These are phyloP conservation scores for Saksenaea oblongispora DNA, from an alignment of 371 early-diverging fungal genomes.

Conservation along the genomic window DNA sequence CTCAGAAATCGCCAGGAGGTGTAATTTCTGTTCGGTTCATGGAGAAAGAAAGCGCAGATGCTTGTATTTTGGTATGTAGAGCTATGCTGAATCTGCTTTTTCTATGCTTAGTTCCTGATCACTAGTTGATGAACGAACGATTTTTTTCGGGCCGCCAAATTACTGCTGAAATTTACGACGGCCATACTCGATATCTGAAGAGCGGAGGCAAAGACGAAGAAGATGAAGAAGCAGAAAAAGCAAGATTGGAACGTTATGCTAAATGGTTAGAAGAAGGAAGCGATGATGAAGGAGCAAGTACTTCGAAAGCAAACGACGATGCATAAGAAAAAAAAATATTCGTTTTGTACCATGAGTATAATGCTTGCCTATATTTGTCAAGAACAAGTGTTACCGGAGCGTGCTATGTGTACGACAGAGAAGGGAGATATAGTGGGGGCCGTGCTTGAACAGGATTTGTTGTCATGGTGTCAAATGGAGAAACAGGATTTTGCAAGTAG, in stretches of 20 bases:
- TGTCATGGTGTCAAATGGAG: not conserved
- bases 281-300: conserved; percentile 15
- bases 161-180: conserved; percentile 81
- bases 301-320: not conserved
- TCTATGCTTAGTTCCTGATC: not conserved
- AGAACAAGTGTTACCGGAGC: not conserved
- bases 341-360: not conserved
- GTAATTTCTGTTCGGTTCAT: conserved; percentile 88
- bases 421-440: conserved; percentile 8
- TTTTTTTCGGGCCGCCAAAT: conserved; percentile 88
- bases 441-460: conserved; percentile 1
- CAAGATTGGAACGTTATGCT: conserved; percentile 76
- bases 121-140: conserved; percentile 87
- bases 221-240: conserved; percentile 72
- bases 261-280: conserved; percentile 74
- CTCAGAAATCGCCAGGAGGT: conserved; percentile 81
- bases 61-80: conserved; percentile 72
- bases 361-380: not conserved
- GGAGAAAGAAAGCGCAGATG: conserved; percentile 75
- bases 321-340: not conserved
- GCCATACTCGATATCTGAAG: conserved; percentile 67
- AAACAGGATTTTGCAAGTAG: conserved; percentile 4
- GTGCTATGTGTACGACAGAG: not conserved
- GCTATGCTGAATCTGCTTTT: not conserved
- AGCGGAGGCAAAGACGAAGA: conserved; percentile 52